Evolutionary conservation across 257 asterid genomes (phyloP).

Genomic region (Solanum pennellii): DNA sequence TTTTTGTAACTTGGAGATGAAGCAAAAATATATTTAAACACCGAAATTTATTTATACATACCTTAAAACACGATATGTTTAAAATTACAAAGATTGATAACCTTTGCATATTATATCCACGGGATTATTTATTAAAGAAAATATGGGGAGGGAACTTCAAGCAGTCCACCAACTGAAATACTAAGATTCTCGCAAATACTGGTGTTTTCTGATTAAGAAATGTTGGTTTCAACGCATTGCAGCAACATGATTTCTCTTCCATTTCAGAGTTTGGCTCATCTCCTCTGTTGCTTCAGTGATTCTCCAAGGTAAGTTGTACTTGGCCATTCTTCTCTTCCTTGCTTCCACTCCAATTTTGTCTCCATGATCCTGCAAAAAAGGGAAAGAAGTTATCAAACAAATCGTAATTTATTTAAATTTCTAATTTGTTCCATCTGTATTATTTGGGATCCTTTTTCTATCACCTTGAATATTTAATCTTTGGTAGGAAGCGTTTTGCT

Average conservation of each 20-base stretch:
- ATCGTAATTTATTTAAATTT: neutral
- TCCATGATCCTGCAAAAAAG: neutral
- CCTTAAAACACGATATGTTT: neutral
- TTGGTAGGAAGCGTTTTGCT: neutral
- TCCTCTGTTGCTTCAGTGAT: neutral
- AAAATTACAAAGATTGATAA: neutral
- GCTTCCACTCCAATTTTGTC: slow-evolving; percentile 12
- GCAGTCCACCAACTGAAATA: neutral
- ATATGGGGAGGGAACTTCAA: neutral
- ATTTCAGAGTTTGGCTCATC: slow-evolving; percentile 4
- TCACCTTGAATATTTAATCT: neutral
- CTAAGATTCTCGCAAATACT: neutral
- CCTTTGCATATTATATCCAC: neutral
- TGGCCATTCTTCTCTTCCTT: slow-evolving; percentile 6
- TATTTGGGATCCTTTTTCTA: neutral
- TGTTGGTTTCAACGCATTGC: neutral
- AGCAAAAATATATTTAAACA: neutral
- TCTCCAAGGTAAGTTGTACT: slow-evolving; percentile 9
- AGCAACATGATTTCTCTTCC: slow-evolving; percentile 16
- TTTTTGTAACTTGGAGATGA: neutral
- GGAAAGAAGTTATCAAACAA: neutral
- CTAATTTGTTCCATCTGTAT: neutral
- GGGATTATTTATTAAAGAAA: neutral
- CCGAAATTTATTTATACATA: no score
- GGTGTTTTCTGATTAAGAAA: neutral